phyloP scores from a whole-genome alignment of 2,329 filamentous ascomycete species.

The Aspergillus versicolor region DNA sequence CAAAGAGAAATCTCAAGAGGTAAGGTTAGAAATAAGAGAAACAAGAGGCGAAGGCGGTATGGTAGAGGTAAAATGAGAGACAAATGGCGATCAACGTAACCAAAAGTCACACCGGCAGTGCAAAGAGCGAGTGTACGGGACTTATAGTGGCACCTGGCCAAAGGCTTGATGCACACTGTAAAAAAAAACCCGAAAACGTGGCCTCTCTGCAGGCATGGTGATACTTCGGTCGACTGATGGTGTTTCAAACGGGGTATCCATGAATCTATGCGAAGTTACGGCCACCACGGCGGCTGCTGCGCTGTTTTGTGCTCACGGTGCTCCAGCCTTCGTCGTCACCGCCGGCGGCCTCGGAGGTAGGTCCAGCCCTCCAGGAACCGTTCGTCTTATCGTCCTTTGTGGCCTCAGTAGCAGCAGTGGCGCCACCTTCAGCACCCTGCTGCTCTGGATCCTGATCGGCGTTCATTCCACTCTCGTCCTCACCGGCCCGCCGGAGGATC shows the following conservation, averaged over 20 bases:
- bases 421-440: conserved; percentile 45
- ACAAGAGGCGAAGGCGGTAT: conserved; percentile 17
- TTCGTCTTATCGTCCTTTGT: conserved; percentile 52
- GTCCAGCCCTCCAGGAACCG: conserved; percentile 42
- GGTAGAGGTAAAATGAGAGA: conserved; percentile 19
- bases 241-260: conserved; percentile 32
- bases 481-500: conserved; percentile 53
- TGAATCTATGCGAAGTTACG: conserved; percentile 41
- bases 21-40: conserved; percentile 13
- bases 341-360: conserved; percentile 31
- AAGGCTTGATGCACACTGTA: background rate
- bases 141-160: background rate
- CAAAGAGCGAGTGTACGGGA: background rate
- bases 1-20: conserved; percentile 19
- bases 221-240: conserved; percentile 18
- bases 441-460: conserved; percentile 54
- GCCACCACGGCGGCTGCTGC: conserved; percentile 46
- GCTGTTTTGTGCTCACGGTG: conserved; percentile 46
- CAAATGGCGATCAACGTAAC: conserved; percentile 26
- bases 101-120: conserved; percentile 20
- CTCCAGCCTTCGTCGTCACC: conserved; percentile 51
- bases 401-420: conserved; percentile 48
- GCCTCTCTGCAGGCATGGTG: conserved; percentile 8
- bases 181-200: background rate
- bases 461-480: conserved; percentile 49